Evolutionary conservation across 306 rosid species (phyloP).

Genomic region (Astragalus glycyphyllos): DNA sequence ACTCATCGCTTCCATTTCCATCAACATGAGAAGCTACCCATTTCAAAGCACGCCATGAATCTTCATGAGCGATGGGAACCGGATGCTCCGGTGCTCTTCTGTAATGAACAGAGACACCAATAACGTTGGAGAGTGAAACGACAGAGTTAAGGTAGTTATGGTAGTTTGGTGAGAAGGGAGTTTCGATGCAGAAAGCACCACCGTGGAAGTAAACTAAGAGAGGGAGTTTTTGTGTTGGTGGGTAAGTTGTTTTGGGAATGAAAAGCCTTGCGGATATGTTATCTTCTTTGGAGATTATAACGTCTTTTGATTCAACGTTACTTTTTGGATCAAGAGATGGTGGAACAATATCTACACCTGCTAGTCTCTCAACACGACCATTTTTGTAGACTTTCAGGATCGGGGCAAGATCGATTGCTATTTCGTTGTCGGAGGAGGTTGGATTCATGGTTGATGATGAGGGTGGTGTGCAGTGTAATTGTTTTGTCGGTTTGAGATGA

Average conservation of each 20-base stretch:
- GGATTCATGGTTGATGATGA: constrained; percentile 48
- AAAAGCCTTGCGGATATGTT: constrained; percentile 62
- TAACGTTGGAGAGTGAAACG: constrained; percentile 45
- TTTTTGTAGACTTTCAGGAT: constrained; percentile 63
- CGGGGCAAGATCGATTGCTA: constrained; percentile 57
- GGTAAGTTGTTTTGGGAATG: constrained; percentile 50
- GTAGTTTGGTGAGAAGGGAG: constrained; percentile 62
- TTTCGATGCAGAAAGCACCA: constrained; percentile 68
- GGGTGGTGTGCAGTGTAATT: background rate
- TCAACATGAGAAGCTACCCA: constrained; percentile 66
- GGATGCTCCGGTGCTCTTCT: constrained; percentile 78
- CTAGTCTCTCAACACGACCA: constrained; percentile 59
- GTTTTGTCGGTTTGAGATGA: background rate
- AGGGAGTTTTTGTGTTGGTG: constrained; percentile 60
- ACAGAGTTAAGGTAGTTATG: constrained; percentile 52
- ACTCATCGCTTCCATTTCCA: constrained; percentile 60
- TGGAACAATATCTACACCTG: constrained; percentile 51
- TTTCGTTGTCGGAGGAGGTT: constrained; percentile 26
- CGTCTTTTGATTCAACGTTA: constrained; percentile 70
- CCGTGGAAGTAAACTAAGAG: constrained; percentile 72
- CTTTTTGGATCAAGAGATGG: constrained; percentile 54
- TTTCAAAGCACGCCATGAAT: constrained; percentile 62
- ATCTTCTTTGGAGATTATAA: constrained; percentile 57
- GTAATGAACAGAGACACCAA: constrained; percentile 73
- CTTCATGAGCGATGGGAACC: constrained; percentile 60